phyloP scores from a whole-genome alignment of 768 basidiomycete genomes.

The Russula foetens region DNA sequence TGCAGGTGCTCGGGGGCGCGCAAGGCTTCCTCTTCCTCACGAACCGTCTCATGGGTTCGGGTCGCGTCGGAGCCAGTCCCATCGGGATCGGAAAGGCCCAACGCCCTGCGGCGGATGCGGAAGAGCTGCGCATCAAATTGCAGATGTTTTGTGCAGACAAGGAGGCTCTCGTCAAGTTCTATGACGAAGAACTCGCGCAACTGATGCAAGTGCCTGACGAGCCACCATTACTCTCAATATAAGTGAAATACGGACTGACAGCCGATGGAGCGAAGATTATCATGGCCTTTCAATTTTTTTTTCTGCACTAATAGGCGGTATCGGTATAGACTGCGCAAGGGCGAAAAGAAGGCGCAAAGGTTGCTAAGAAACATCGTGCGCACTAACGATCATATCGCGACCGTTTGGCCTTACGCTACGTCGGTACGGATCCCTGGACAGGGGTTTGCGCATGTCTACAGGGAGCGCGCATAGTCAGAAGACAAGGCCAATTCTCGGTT shows the following conservation, averaged over 20 bases:
- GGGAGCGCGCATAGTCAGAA: background rate
- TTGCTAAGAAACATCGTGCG: slow-evolving; percentile 48
- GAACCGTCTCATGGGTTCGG: slow-evolving; percentile 74
- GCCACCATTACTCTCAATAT: slow-evolving; percentile 18
- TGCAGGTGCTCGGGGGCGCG: slow-evolving; percentile 73
- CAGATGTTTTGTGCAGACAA: slow-evolving; percentile 32
- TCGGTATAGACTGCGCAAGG: background rate
- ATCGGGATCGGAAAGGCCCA: slow-evolving; percentile 17
- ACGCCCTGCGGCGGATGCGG: slow-evolving; percentile 27
- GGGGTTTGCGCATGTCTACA: slow-evolving; percentile 64
- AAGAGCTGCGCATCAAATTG: slow-evolving; percentile 27
- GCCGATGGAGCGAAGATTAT: background rate
- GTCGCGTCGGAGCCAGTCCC: slow-evolving; percentile 42
- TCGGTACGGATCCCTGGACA: slow-evolving; percentile 50
- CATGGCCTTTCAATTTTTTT: background rate
- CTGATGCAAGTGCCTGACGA: slow-evolving; percentile 18
- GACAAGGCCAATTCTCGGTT: background rate
- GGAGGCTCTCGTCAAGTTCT: slow-evolving; percentile 28
- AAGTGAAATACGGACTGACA: background rate
- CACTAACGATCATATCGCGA: slow-evolving; percentile 60
- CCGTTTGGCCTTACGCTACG: slow-evolving; percentile 67
- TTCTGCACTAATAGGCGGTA: background rate
- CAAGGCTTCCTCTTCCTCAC: slow-evolving; percentile 85
- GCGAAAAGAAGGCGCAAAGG: too few species aligned
- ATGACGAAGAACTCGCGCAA: slow-evolving; percentile 17